A percentile compares a stretch with the other conserved stretches of the same genome.
These are phyloP conservation scores for Peronospora destructor DNA, from an alignment of 352 stramenopile genomes.

Conservation along the genomic window DNA sequence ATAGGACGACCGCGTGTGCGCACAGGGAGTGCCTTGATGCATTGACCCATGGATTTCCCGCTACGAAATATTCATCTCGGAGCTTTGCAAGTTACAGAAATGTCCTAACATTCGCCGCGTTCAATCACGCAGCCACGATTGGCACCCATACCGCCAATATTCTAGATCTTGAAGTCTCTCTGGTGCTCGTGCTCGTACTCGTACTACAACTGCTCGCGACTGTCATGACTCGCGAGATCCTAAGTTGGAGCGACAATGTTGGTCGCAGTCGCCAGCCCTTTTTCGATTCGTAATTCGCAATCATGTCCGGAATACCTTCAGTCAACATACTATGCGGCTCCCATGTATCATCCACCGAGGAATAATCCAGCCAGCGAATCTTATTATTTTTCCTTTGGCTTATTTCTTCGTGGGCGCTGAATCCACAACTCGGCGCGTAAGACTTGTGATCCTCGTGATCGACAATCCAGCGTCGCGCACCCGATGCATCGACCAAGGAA, in stretches of 20 bases:
- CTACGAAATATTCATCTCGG: no score
- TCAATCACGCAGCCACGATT: no score
- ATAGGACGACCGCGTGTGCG: no score
- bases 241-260: no score
- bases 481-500: neutral
- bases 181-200: neutral
- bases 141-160: no score
- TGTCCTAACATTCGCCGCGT: no score
- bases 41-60: no score
- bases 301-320: neutral
- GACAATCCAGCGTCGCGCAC: neutral
- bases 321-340: neutral
- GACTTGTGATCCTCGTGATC: neutral
- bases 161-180: neutral
- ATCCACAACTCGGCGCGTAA: neutral
- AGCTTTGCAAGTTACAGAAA: no score
- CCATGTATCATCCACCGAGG: slow-evolving; percentile 1
- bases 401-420: neutral
- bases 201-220: neutral
- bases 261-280: neutral
- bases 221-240: neutral
- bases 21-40: no score
- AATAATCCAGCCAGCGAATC: neutral
- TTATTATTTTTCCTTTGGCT: neutral
- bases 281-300: slow-evolving; percentile 1